Conservation (phyloP, 331 rosid species). For the Malus hybrid region DNA sequence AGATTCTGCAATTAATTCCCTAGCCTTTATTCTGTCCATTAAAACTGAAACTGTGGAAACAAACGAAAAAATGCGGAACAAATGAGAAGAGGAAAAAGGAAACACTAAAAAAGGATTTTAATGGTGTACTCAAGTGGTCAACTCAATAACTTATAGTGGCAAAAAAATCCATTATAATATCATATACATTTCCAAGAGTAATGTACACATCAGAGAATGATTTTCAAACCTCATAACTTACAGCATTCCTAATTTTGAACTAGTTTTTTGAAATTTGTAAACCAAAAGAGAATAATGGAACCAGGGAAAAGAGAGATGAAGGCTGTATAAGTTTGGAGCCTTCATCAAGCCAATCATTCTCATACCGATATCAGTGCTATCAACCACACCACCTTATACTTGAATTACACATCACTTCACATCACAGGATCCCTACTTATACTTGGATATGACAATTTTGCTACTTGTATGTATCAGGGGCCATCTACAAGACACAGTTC, state of each 20-base stretch:
- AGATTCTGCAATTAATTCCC: not conserved
- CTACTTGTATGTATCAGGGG: not conserved
- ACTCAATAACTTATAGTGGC: not conserved
- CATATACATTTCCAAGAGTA: not conserved
- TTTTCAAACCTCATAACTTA: not conserved
- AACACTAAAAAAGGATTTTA: not conserved
- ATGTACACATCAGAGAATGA: not conserved
- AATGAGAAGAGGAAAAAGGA: not conserved
- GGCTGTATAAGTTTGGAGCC: not conserved
- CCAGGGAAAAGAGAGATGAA: not conserved
- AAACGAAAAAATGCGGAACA: not conserved
- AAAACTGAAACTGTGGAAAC: not conserved
- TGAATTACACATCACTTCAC: not conserved
- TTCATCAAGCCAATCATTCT: not conserved
- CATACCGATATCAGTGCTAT: not conserved
- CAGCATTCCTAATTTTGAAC: not conserved
- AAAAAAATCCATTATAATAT: not conserved
- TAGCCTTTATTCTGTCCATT: not conserved
- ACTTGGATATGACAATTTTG: not conserved
- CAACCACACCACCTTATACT: not conserved
- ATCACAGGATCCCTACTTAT: not conserved
- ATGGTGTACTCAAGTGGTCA: not conserved
- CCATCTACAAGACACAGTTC: not conserved
- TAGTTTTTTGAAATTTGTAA: not conserved
- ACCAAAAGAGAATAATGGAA: not conserved